A percentile compares a stretch with the other conserved stretches of the same genome.
Conservation (phyloP, 75 land plant species). For the Gnetum montanum region DNA sequence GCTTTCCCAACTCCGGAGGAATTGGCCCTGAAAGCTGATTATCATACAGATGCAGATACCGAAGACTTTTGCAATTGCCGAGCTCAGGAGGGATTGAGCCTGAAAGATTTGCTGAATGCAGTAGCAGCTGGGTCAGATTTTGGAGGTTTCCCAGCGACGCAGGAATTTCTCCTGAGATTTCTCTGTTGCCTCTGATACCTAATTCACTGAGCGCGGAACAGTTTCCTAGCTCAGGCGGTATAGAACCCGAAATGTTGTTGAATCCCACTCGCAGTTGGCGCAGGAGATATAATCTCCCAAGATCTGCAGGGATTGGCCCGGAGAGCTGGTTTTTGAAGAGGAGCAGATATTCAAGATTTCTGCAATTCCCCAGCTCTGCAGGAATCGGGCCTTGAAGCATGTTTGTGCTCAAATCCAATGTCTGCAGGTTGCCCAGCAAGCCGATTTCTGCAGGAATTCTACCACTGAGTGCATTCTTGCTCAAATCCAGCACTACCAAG, state of each 20-base stretch:
- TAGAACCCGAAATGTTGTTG: conserved; percentile 56
- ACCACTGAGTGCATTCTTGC: conserved; percentile 50
- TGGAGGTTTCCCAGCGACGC: conserved; percentile 40
- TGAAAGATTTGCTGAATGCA: conserved; percentile 58
- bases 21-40: conserved; percentile 60
- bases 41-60: conserved; percentile 64
- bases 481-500: conserved; percentile 44
- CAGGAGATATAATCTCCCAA: conserved; percentile 39
- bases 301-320: conserved; percentile 44
- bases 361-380: conserved; percentile 36
- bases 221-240: conserved; percentile 70
- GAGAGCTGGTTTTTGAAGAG: conserved; percentile 71
- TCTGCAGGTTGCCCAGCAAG: conserved; percentile 27
- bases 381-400: conserved; percentile 61
- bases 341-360: conserved; percentile 24
- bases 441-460: conserved; percentile 46
- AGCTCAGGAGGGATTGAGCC: conserved; percentile 52
- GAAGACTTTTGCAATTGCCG: conserved; percentile 31
- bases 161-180: conserved; percentile 47
- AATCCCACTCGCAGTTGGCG: conserved; percentile 60
- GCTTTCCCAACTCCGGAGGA: conserved; percentile 41
- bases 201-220: conserved; percentile 45
- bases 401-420: conserved; percentile 51
- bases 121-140: conserved; percentile 39
- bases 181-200: conserved; percentile 65